phyloP scores from a whole-genome alignment of 2,329 filamentous ascomycete species.

The Penicillium occitanis region DNA sequence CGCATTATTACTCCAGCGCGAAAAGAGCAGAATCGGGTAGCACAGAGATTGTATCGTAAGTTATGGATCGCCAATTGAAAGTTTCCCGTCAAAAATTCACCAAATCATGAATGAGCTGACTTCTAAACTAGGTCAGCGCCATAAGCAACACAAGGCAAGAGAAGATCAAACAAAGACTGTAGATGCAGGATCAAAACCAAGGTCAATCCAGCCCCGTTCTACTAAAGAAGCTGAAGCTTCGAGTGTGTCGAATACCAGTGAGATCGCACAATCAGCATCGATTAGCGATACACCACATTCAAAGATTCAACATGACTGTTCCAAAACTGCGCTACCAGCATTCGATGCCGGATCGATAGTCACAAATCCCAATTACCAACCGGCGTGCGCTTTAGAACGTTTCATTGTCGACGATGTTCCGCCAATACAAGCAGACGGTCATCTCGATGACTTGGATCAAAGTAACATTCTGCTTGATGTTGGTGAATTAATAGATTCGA shows the following conservation, averaged over 20 bases:
- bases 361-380: background rate
- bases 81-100: background rate
- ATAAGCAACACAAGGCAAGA: background rate
- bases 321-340: background rate
- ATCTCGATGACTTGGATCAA: background rate
- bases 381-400: background rate
- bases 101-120: background rate
- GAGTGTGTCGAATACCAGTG: background rate
- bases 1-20: constrained; percentile 15
- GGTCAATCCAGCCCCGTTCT: background rate
- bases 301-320: too few relatives aligned
- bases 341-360: background rate
- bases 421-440: background rate
- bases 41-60: constrained; percentile 17
- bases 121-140: background rate
- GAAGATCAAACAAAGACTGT: background rate
- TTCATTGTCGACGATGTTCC: background rate
- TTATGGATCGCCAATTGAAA: background rate
- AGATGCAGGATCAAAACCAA: background rate
- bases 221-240: background rate
- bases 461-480: background rate
- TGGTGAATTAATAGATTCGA: background rate
- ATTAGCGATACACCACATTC: background rate
- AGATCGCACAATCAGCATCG: background rate
- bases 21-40: constrained; percentile 17